Conservation (phyloP, 2,329 filamentous ascomycete species). For the Leptodontidium sp. region DNA sequence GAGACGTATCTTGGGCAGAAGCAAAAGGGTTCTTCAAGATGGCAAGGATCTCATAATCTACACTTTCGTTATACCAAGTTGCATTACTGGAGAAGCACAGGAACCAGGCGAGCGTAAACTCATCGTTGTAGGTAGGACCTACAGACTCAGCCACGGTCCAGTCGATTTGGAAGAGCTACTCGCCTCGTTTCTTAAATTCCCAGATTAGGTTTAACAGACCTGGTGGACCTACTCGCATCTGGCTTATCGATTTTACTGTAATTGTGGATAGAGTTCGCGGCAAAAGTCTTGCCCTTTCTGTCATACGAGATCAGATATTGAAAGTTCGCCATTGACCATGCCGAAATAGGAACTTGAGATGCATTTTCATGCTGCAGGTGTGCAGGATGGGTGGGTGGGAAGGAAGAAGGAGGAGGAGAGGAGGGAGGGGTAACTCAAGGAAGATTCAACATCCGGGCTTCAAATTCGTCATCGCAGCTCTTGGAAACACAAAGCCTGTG, state of each 20-base stretch:
- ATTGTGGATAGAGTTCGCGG: conserved; percentile 9
- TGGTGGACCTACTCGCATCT: neutral
- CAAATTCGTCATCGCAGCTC: conserved; percentile 11
- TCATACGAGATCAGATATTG: conserved; percentile 12
- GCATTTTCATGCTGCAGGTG: neutral
- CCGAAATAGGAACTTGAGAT: conserved; percentile 4
- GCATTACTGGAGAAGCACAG: neutral
- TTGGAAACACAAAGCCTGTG: neutral
- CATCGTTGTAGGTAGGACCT: neutral
- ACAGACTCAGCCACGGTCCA: neutral
- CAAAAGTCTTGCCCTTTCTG: neutral
- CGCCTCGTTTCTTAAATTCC: neutral
- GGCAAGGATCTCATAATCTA: neutral
- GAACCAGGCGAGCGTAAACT: neutral
- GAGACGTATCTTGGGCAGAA: no score
- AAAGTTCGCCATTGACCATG: conserved; percentile 5
- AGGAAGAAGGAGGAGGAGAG: neutral
- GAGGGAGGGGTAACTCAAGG: neutral
- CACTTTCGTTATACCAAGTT: neutral
- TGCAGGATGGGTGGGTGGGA: neutral
- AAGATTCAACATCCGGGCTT: conserved; percentile 8
- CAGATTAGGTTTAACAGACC: neutral
- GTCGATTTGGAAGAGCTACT: neutral
- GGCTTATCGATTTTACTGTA: neutral
- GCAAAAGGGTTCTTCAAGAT: neutral